These are phyloP conservation scores for Senna tora DNA, from an alignment of 306 rosid species.

Conservation along the genomic window DNA sequence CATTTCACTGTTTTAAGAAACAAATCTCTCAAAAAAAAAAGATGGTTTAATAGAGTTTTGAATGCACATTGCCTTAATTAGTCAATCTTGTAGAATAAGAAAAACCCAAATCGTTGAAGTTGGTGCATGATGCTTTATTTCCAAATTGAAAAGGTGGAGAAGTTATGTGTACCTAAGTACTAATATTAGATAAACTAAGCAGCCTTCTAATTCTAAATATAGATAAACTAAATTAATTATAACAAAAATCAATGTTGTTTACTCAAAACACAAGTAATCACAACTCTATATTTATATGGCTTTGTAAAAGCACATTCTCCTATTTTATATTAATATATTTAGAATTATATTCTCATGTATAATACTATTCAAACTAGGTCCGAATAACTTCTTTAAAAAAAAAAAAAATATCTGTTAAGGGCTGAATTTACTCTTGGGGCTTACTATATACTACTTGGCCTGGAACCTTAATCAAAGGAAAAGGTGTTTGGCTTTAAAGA, in stretches of 20 bases:
- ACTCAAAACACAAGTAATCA: no score
- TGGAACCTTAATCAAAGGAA: constrained; percentile 34
- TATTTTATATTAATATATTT: no score
- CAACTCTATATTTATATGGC: no score
- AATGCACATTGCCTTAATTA: background rate
- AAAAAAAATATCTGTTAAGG: no score
- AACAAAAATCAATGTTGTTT: no score
- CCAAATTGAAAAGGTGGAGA: background rate
- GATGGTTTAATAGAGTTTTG: background rate
- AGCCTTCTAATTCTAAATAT: background rate
- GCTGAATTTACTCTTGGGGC: no score
- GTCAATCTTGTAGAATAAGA: background rate
- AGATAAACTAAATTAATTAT: background rate
- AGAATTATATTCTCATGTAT: no score
- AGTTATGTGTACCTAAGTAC: background rate
- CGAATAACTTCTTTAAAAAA: no score
- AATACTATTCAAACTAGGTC: no score
- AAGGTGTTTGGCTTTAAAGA: constrained; percentile 29
- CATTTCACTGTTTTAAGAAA: background rate
- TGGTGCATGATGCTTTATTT: background rate
- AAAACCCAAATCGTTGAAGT: background rate
- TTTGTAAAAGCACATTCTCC: no score
- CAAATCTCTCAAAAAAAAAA: background rate
- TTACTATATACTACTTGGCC: background rate
- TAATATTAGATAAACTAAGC: background rate